Conservation (phyloP, 768 basidiomycete genomes). For the Mycena vulgaris region DNA sequence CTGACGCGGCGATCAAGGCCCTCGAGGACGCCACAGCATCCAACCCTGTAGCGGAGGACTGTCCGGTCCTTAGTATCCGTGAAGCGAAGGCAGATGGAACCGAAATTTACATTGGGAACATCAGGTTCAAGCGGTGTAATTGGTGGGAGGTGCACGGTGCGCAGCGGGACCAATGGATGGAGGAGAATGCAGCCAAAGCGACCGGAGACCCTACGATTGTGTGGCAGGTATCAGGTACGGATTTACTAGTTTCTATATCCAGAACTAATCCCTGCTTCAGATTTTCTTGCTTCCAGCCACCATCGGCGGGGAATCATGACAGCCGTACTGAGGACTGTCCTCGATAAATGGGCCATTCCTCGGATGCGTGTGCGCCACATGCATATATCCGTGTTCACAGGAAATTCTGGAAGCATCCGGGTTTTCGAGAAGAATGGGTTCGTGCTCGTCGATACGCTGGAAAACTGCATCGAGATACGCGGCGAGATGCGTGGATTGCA, state of each 20-base stretch:
- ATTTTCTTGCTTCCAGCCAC: slow-evolving; percentile 72
- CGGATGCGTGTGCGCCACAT: slow-evolving; percentile 71
- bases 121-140: slow-evolving; percentile 43
- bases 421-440: slow-evolving; percentile 83
- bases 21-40: background rate
- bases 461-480: slow-evolving; percentile 55
- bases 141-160: slow-evolving; percentile 49
- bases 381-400: slow-evolving; percentile 60
- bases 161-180: slow-evolving; percentile 37
- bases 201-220: slow-evolving; percentile 67
- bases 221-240: slow-evolving; percentile 73
- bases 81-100: slow-evolving; percentile 68
- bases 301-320: slow-evolving; percentile 84
- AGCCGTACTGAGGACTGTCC: slow-evolving; percentile 67
- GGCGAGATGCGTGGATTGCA: slow-evolving; percentile 55
- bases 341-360: slow-evolving; percentile 75
- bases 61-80: slow-evolving; percentile 66
- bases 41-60: slow-evolving; percentile 44
- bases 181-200: slow-evolving; percentile 58
- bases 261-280: slow-evolving; percentile 47
- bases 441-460: slow-evolving; percentile 52
- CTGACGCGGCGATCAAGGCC: background rate
- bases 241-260: slow-evolving; percentile 22
- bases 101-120: slow-evolving; percentile 66
- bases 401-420: slow-evolving; percentile 72